Base-by-base conservation (phyloP, 164 flowering plant genomes). In the Amborella trichopoda region DNA sequence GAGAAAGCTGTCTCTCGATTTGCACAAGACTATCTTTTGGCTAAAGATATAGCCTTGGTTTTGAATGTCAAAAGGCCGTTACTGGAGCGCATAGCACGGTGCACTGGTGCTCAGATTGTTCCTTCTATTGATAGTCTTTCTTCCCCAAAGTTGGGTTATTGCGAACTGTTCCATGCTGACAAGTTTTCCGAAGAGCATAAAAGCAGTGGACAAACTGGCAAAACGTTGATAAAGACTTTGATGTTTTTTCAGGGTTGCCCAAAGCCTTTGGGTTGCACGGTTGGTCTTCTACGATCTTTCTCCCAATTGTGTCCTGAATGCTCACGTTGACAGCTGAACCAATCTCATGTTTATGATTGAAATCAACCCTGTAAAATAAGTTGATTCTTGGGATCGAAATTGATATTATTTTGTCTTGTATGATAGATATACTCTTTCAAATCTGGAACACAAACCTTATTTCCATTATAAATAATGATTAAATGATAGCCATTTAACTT, bases 211-310 rank as follows among this genome's bases (percentile, higher is more conserved):
- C 40, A 16, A 46, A 66, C 58, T 34, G 72, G 67, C 70, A 85
- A 66, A 64, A 80, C 70, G 49, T 72, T 75, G 28, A 68, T 77
- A 1, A 90, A 77, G 65, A 90, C 94, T 1, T 66, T 90, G 64
- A 90, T 90, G 97, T 90, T 68, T 64, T 81, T 90, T 63, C 95
- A 86, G 67, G 97, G 97, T 38, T 93, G 97, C 56, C 93, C 99
- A 16, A 74, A 81, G 75, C 99, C 94, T 38, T 63, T 83, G 44
- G 94, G 95, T 46, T 93, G 99, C 91, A 93, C 99, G 93, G 99
- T 93, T 82, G 58, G 48, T 40, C 46, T 39, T 47, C 34, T 6
- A n/a, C n/a, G n/a, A n/a, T n/a, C n/a, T n/a, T n/a, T n/a, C n/a
- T n/a, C 12, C 39, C 43, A 6, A 43, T 16, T 23, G 2, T 2